phyloP scores from a whole-genome alignment of 2,329 filamentous ascomycete genomes.

The Fusarium zealandicum region DNA sequence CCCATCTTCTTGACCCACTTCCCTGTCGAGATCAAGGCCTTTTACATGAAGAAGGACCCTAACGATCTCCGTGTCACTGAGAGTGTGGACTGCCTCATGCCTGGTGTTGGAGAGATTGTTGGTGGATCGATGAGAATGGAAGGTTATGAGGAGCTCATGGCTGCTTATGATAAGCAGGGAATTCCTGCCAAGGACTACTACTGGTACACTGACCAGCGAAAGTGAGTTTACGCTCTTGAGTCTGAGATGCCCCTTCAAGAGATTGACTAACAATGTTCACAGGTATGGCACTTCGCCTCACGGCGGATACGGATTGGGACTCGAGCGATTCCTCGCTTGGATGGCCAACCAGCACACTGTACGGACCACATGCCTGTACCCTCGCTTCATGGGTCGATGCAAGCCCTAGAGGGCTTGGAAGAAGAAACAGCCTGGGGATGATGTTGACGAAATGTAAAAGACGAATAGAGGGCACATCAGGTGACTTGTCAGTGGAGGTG shows the following conservation, averaged over 20 bases:
- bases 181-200: constrained; percentile 89
- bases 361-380: constrained; percentile 75
- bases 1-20: constrained; percentile 98
- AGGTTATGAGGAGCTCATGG: constrained; percentile 87
- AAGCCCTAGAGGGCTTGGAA: constrained; percentile 65
- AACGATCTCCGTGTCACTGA: constrained; percentile 86
- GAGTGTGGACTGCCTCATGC: constrained; percentile 86
- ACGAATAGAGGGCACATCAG: not conserved
- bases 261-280: not conserved
- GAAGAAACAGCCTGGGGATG: not conserved
- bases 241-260: not conserved
- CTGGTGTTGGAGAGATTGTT: constrained; percentile 95
- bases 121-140: constrained; percentile 97
- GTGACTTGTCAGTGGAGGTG: not conserved
- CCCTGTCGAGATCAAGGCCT: constrained; percentile 96
- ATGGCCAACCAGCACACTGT: constrained; percentile 70
- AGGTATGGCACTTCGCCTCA: constrained; percentile 83
- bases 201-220: constrained; percentile 98
- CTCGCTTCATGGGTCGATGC: constrained; percentile 81
- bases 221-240: constrained; percentile 57
- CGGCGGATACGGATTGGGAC: constrained; percentile 89
- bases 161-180: constrained; percentile 84
- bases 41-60: constrained; percentile 95
- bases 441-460: not conserved
- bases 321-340: constrained; percentile 79